phyloP scores from a whole-genome alignment of 192 early-diverging fungal species.

The Umbelopsis vinacea region DNA sequence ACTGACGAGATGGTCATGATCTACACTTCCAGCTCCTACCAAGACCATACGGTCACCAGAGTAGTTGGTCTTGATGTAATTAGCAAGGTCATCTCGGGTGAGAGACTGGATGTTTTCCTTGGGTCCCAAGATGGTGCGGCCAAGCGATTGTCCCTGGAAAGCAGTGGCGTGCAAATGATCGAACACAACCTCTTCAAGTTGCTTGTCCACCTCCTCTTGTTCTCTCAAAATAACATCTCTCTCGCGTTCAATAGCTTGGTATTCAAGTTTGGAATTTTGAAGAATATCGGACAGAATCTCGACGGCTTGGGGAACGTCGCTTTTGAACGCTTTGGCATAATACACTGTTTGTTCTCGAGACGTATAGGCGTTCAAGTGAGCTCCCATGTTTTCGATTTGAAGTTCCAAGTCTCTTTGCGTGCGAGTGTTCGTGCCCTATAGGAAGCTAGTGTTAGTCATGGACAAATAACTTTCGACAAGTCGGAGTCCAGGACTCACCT shows the following conservation, averaged over 20 bases:
- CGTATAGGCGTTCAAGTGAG: conserved; percentile 95
- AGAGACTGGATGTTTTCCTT: conserved; percentile 91
- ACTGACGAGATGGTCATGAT: conserved; percentile 91
- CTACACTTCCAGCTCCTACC: conserved; percentile 90
- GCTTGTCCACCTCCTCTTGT: conserved; percentile 84
- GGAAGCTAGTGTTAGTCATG: not conserved
- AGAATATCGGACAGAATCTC: conserved; percentile 94
- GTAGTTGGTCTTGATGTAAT: conserved; percentile 94
- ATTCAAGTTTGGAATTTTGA: conserved; percentile 83
- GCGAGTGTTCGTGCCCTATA: conserved; percentile 83
- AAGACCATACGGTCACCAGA: conserved; percentile 96
- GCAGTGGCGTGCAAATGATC: conserved; percentile 97
- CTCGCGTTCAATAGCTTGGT: conserved; percentile 89
- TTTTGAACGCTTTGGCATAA: conserved; percentile 89
- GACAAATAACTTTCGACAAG: not conserved
- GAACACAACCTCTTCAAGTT: conserved; percentile 97
- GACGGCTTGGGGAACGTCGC: conserved; percentile 81
- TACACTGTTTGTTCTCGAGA: conserved; percentile 98
- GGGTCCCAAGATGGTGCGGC: conserved; percentile 92
- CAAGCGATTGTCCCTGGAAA: conserved; percentile 88
- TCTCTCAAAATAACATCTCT: conserved; percentile 94
- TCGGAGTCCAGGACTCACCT: conserved; percentile 57
- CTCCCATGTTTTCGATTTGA: conserved; percentile 97
- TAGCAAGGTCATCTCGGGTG: conserved; percentile 79
- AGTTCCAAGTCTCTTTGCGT: conserved; percentile 91